phyloP scores from a whole-genome alignment of 805 yeast species.

The Sporopachydermia lactativora region DNA sequence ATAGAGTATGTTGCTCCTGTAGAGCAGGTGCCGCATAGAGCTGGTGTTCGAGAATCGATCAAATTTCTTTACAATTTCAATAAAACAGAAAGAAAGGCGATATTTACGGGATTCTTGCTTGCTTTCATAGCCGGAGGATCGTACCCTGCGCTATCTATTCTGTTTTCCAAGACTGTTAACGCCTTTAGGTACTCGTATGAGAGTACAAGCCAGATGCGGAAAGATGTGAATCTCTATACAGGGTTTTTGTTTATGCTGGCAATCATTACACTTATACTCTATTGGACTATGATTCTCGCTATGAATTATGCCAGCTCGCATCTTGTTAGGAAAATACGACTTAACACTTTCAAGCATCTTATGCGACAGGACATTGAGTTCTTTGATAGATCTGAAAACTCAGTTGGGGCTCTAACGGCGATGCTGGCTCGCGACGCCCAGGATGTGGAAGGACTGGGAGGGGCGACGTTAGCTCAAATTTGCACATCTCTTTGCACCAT shows the following conservation, averaged over 20 bases:
- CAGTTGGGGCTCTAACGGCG: conserved; percentile 15
- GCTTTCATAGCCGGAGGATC: conserved; percentile 1
- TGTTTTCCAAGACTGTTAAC: background rate
- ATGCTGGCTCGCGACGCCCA: conserved; percentile 17
- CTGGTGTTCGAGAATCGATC: conserved; percentile 5
- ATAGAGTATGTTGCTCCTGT: background rate
- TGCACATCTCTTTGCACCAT: conserved; percentile 15
- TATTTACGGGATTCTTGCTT: conserved; percentile 14
- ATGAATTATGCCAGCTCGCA: conserved; percentile 9
- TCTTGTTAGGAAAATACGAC: conserved; percentile 13
- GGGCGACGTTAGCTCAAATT: conserved; percentile 16
- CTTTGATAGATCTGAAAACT: conserved; percentile 15
- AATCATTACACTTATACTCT: conserved; percentile 3
- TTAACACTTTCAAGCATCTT: conserved; percentile 10
- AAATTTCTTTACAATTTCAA: conserved; percentile 14
- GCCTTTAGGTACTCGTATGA: background rate
- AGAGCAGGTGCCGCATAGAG: background rate
- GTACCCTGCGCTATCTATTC: background rate
- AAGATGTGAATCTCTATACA: background rate
- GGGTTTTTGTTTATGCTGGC: conserved; percentile 2
- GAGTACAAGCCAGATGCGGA: background rate
- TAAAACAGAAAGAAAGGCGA: conserved; percentile 12
- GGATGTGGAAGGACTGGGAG: conserved; percentile 14
- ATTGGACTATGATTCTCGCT: conserved; percentile 5
- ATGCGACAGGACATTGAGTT: conserved; percentile 16